Evolutionary conservation across 164 flowering plant species (phyloP).

Genomic region (Akebia trifoliata): DNA sequence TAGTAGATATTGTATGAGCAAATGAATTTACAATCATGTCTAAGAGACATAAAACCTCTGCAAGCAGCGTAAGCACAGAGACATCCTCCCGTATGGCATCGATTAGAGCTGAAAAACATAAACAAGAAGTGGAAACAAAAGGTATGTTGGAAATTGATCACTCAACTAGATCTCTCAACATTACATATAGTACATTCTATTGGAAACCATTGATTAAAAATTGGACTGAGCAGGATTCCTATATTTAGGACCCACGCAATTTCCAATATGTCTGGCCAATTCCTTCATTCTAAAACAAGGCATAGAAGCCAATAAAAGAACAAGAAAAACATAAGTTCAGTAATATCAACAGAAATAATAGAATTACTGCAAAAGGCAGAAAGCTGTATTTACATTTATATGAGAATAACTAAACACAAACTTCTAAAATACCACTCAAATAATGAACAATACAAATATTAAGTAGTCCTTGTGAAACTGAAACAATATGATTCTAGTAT

Average conservation of each 20-base stretch:
- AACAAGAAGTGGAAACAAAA: not conserved
- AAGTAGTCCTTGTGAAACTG: too few relatives aligned
- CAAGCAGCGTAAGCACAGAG: constrained; percentile 76
- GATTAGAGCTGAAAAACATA: constrained; percentile 51
- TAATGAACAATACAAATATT: too few relatives aligned
- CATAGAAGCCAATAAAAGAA: not conserved
- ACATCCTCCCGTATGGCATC: constrained; percentile 79
- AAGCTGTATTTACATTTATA: too few relatives aligned
- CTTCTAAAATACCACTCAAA: too few relatives aligned
- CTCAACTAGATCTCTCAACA: too few relatives aligned
- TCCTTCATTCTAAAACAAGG: not conserved
- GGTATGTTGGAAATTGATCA: too few relatives aligned
- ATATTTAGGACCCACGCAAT: not conserved
- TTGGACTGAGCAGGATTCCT: not conserved
- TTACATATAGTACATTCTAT: too few relatives aligned
- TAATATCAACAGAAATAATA: not conserved
- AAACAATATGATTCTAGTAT: too few relatives aligned
- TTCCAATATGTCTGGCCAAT: not conserved
- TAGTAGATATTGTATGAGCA: constrained; percentile 88
- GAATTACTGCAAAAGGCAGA: too few relatives aligned
- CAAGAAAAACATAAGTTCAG: not conserved
- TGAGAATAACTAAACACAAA: too few relatives aligned
- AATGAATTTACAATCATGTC: constrained; percentile 99
- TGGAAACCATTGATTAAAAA: too few relatives aligned
- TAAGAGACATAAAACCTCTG: constrained; percentile 89